phyloP scores from a whole-genome alignment of 1,284 basidiomycete species.

The Fomitiporia mediterranea region DNA sequence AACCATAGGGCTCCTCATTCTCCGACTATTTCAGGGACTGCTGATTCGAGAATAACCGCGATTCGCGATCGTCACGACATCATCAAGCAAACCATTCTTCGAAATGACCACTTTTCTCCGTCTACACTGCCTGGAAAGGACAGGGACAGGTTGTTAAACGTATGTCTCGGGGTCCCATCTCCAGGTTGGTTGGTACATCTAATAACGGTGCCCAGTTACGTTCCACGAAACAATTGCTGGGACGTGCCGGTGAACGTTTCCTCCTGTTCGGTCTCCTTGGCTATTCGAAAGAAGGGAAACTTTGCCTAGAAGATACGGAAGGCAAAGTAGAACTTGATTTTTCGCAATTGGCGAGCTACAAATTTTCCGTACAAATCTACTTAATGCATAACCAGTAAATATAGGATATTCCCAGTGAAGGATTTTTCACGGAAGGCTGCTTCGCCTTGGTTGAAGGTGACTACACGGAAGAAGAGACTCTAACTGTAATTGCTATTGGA shows the following conservation, averaged over 20 bases:
- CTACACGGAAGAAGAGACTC: conserved; percentile 87
- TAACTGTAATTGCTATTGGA: conserved; percentile 91
- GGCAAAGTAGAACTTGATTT: conserved; percentile 89
- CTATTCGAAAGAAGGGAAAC: conserved; percentile 83
- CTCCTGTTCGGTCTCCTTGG: conserved; percentile 91
- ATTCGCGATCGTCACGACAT: conserved; percentile 81
- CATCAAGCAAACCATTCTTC: conserved; percentile 83
- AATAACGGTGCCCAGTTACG: conserved; percentile 57
- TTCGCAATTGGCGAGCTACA: conserved; percentile 66
- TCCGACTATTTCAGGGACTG: conserved; percentile 69
- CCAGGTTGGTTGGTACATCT: conserved; percentile 14
- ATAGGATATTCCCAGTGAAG: conserved; percentile 90
- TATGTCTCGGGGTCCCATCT: conserved; percentile 32
- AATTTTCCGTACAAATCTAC: no score
- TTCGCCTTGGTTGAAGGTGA: conserved; percentile 95
- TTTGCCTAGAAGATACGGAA: conserved; percentile 93
- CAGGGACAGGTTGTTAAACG: conserved; percentile 80
- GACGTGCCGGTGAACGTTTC: conserved; percentile 87
- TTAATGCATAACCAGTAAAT: no score
- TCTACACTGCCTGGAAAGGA: conserved; percentile 87
- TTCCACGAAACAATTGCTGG: conserved; percentile 94
- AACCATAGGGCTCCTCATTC: conserved; percentile 39
- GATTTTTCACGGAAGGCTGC: conserved; percentile 94
- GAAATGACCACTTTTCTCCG: conserved; percentile 95
- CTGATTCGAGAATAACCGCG: conserved; percentile 73